Percentiles rank a stretch among this genome's conserved stretches.
Conservation (phyloP, 2,329 filamentous ascomycete genomes). For the Metarhizium album region DNA sequence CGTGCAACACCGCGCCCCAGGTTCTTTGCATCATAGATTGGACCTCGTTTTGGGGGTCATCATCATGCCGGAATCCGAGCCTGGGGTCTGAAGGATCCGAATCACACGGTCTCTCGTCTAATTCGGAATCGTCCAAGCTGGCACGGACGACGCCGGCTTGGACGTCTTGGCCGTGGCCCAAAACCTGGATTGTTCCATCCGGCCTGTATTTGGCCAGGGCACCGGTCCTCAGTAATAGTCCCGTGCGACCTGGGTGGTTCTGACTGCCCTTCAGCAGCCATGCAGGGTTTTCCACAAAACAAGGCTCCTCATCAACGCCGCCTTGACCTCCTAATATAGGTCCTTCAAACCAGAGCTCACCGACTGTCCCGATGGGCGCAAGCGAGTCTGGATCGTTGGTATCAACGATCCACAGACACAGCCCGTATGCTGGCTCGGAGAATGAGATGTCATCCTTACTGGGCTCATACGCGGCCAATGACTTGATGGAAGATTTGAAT, state of each 20-base stretch:
- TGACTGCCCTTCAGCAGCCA: background rate
- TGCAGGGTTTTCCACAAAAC: background rate
- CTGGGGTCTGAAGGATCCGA: background rate
- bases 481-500: background rate
- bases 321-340: background rate
- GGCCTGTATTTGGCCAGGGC: background rate
- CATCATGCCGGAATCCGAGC: background rate
- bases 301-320: background rate
- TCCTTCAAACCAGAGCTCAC: conserved; percentile 4
- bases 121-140: background rate
- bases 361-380: background rate
- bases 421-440: background rate
- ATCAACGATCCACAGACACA: background rate
- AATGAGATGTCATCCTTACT: background rate
- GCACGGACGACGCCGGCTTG: background rate
- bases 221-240: background rate
- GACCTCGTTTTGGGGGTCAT: background rate
- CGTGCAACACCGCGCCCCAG: background rate
- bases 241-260: background rate
- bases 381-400: background rate
- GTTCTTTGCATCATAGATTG: background rate
- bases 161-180: background rate
- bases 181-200: background rate
- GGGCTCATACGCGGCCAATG: background rate
- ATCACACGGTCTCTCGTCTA: background rate